A percentile compares a stretch with the other conserved stretches of the same genome.
phyloP scores from a whole-genome alignment of 169 alveolate genomes.

The Eimeria praecox region DNA sequence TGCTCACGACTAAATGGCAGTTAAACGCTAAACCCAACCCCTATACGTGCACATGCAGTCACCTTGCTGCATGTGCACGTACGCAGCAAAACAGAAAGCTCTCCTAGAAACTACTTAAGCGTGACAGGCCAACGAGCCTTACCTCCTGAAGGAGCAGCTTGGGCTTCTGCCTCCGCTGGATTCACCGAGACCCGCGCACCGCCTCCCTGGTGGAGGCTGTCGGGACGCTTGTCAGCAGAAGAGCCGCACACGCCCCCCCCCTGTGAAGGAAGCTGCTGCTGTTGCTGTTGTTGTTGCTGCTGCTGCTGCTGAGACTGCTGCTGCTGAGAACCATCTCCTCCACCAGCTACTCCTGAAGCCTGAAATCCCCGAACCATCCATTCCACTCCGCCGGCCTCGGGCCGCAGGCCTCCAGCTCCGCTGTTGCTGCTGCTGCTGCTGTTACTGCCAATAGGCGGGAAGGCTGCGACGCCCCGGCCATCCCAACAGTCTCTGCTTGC shows the following conservation, averaged over 20 bases:
- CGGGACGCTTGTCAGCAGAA: conserved; percentile 11
- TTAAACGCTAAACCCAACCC: too few relatives aligned
- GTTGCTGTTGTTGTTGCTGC: conserved; percentile 19
- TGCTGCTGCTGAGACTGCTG: conserved; percentile 41
- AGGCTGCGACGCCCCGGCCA: conserved; percentile 38
- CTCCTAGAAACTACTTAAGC: not conserved
- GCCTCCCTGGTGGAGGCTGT: conserved; percentile 34
- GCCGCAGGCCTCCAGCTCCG: conserved; percentile 28
- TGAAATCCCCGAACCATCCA: conserved; percentile 58
- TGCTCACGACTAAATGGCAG: too few relatives aligned
- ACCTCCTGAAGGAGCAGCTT: conserved; percentile 41
- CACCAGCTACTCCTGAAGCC: not conserved
- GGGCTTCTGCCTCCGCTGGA: conserved; percentile 27
- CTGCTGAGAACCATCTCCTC: conserved; percentile 48
- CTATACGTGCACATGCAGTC: not conserved
- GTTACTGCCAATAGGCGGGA: conserved; percentile 68
- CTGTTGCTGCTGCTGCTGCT: conserved; percentile 75
- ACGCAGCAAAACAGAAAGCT: not conserved
- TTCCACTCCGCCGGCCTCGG: conserved; percentile 55
- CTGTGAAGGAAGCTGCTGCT: conserved; percentile 25
- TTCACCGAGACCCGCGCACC: conserved; percentile 20
- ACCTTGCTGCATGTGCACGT: not conserved
- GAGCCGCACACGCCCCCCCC: not conserved
- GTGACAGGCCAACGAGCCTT: not conserved
- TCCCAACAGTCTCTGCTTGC: conserved; percentile 65